Conservation (phyloP, 768 basidiomycete genomes). For the Lactifluus echinatus region DNA sequence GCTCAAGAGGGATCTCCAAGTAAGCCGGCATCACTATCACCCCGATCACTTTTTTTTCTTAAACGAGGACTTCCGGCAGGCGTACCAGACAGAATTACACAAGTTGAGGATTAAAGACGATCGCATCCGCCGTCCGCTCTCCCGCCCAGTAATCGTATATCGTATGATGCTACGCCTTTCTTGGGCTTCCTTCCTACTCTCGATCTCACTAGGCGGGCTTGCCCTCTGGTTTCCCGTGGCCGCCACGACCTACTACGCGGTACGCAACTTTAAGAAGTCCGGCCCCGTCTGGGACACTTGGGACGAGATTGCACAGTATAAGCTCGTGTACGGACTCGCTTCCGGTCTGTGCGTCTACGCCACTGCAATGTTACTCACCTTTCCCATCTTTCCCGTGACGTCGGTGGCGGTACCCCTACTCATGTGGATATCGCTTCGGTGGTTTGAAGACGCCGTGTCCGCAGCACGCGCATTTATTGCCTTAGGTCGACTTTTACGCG, state of each 20-base stretch:
- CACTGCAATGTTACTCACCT: conserved; percentile 43
- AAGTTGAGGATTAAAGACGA: conserved; percentile 76
- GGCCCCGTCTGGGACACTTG: conserved; percentile 81
- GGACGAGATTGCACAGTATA: conserved; percentile 88
- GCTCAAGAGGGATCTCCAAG: conserved; percentile 50
- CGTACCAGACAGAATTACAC: conserved; percentile 65
- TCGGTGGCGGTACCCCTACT: conserved; percentile 52
- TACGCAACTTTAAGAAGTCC: conserved; percentile 68
- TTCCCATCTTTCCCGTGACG: conserved; percentile 53
- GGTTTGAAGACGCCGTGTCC: conserved; percentile 78
- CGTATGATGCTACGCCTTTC: conserved; percentile 57
- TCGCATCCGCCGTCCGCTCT: conserved; percentile 61
- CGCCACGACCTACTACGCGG: conserved; percentile 55
- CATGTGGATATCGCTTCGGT: conserved; percentile 89
- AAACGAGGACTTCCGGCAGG: conserved; percentile 30
- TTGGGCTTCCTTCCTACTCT: conserved; percentile 55
- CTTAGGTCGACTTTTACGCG: conserved; percentile 50
- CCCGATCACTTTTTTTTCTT: background rate
- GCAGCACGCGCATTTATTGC: conserved; percentile 67
- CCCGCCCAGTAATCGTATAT: conserved; percentile 44
- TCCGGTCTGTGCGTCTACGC: conserved; percentile 67
- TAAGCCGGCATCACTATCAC: conserved; percentile 23
- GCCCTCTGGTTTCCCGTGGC: conserved; percentile 80
- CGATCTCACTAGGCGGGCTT: conserved; percentile 66
- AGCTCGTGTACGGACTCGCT: conserved; percentile 72